phyloP scores from a whole-genome alignment of 2,329 filamentous ascomycete species.

The Arthrobotrys entomopaga region DNA sequence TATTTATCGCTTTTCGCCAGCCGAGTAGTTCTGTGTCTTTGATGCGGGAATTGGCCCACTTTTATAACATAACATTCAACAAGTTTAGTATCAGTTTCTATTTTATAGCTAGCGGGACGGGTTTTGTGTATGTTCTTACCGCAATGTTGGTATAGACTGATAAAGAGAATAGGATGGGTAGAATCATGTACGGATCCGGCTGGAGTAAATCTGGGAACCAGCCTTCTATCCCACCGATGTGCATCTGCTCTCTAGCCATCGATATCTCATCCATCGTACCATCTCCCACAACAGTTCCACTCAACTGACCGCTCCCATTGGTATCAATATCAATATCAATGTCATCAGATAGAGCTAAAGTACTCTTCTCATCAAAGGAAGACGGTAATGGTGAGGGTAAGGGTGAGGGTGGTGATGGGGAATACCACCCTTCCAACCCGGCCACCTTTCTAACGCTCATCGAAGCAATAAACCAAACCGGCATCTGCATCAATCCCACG shows the following conservation, averaged over 20 bases:
- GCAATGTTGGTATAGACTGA: conserved; percentile 56
- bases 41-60: neutral
- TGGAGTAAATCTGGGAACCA: conserved; percentile 57
- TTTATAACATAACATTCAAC: neutral
- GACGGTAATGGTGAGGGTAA: no score
- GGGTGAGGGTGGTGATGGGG: neutral
- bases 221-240: conserved; percentile 34
- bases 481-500: conserved; percentile 56
- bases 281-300: neutral
- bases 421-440: conserved; percentile 1
- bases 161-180: conserved; percentile 56
- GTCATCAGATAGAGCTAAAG: neutral
- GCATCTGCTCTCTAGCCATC: conserved; percentile 35
- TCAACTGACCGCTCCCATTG: neutral
- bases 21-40: conserved; percentile 12
- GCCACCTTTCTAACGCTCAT: conserved; percentile 55
- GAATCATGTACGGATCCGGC: conserved; percentile 55
- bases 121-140: neutral
- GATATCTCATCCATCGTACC: neutral
- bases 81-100: neutral
- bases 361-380: neutral
- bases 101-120: neutral
- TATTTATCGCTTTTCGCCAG: conserved; percentile 37
- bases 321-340: conserved; percentile 11
- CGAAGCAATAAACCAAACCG: conserved; percentile 57